These are phyloP conservation scores for Closterium sp. DNA, from an alignment of 139 green algal species.

Conservation along the genomic window DNA sequence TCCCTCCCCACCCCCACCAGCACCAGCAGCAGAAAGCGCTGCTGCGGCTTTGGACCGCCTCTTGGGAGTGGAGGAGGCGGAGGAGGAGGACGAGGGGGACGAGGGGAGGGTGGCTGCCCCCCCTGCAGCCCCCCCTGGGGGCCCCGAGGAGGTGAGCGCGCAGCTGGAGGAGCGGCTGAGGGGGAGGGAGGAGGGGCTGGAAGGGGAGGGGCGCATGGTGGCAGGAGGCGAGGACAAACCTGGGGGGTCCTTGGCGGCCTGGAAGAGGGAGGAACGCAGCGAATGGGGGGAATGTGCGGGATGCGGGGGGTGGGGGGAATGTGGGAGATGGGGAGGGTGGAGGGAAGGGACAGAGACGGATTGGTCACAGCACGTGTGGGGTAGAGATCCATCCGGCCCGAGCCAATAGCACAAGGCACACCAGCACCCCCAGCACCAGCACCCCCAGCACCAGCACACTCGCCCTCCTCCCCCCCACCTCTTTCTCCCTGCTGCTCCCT, in stretches of 20 bases:
- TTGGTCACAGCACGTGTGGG: too few species aligned
- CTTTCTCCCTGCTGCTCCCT: too few species aligned
- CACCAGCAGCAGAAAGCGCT: neutral
- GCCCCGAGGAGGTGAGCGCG: neutral
- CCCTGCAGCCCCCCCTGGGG: neutral
- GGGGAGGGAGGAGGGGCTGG: neutral
- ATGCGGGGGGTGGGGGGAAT: neutral
- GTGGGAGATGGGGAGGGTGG: neutral
- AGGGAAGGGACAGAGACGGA: too few species aligned
- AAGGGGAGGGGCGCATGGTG: neutral
- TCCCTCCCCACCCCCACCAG: neutral
- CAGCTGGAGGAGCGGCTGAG: neutral
- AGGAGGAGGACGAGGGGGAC: neutral
- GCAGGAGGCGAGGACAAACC: neutral
- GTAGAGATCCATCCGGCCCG: too few species aligned
- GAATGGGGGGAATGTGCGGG: neutral
- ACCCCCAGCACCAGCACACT: too few species aligned
- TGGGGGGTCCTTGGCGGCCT: neutral
- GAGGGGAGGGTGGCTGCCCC: neutral
- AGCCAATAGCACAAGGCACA: too few species aligned
- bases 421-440: too few species aligned
- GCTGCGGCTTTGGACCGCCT: neutral
- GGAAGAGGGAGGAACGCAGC: neutral
- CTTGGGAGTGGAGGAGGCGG: neutral
- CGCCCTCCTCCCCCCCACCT: too few species aligned